These are phyloP conservation scores for Thelonectria discophora DNA, from an alignment of 2,329 filamentous ascomycete species.

Conservation along the genomic window DNA sequence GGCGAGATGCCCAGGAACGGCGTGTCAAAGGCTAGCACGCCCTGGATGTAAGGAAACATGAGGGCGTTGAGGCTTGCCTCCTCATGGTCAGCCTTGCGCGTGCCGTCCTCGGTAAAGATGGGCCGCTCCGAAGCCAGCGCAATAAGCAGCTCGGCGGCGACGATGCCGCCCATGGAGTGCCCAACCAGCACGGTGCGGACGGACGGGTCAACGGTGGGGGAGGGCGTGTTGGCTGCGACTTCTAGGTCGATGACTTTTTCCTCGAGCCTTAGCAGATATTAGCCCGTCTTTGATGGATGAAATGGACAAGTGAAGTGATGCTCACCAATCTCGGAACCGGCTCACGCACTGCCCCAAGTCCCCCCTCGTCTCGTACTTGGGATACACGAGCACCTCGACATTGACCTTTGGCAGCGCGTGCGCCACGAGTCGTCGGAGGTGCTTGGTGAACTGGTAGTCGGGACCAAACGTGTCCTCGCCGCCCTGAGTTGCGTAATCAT, in stretches of 20 bases:
- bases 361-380: constrained; percentile 82
- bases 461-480: constrained; percentile 80
- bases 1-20: constrained; percentile 86
- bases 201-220: constrained; percentile 85
- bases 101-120: constrained; percentile 58
- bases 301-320: constrained; percentile 11
- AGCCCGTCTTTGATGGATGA: no score
- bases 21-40: constrained; percentile 92
- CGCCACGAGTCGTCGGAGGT: constrained; percentile 71
- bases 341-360: constrained; percentile 76
- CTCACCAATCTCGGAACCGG: constrained; percentile 78
- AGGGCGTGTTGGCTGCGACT: constrained; percentile 80
- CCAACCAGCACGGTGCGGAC: constrained; percentile 84
- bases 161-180: constrained; percentile 93
- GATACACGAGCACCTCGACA: constrained; percentile 76
- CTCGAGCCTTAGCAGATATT: constrained; percentile 69
- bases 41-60: constrained; percentile 95
- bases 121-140: constrained; percentile 68
- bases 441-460: constrained; percentile 72
- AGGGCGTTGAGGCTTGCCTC: constrained; percentile 63
- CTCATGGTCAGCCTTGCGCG: constrained; percentile 48
- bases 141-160: constrained; percentile 88
- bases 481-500: constrained; percentile 60
- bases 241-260: constrained; percentile 95
- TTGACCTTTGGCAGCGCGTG: constrained; percentile 74